Evolutionary conservation across 169 alveolate species (phyloP), one percentile per base, ranked within the genome.

Genomic region (Babesia divergens): DNA sequence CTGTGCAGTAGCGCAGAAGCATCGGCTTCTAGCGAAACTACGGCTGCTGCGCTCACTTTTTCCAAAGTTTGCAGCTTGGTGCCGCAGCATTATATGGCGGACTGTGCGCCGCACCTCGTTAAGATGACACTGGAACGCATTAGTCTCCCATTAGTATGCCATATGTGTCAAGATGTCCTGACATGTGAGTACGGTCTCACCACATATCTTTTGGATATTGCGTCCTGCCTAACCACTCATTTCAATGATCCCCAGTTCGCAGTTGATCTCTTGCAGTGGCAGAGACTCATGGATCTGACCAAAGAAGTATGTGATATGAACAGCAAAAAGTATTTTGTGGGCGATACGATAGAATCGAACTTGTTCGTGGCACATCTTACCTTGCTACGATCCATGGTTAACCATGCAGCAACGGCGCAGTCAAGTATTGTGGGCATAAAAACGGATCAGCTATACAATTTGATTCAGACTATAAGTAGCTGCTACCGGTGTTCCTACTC

Each of bases 401-500:
- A 32, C 6, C 18, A 6, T 24, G 3, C 29, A 0, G 56, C 40
- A 18, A 13, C 26, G 16, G 1, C 26, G 16, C 18, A 2, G 11
- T 28, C 13, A 7, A 11, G 11, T 13, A 9, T 6, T 18, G 18
- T 29, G n/a, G 26, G 31, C 0, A 6, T 62, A 7, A 49, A 62
- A 14, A 32, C 37, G 1, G 59, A 3, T 18, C 34, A 26, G 7
- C 14, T 46, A 31, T 62, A 24, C 40, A 44, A 54, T 0, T 38
- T 66, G 44, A 16, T 66, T 11, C 55, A 54, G 11, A 54, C 54
- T 20, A 2, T 66, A 22, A 37, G 38, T 5, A 34, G 68, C 0
- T 49, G 65, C 34, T 66, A 66, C 31, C 31, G 66, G 56, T 66
- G 77, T 13, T 66, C 77, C 9, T 38, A 53, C 22, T 0, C 67